These are phyloP conservation scores for Golubevia sp. DNA, from an alignment of 1,284 basidiomycete species.

Conservation along the genomic window DNA sequence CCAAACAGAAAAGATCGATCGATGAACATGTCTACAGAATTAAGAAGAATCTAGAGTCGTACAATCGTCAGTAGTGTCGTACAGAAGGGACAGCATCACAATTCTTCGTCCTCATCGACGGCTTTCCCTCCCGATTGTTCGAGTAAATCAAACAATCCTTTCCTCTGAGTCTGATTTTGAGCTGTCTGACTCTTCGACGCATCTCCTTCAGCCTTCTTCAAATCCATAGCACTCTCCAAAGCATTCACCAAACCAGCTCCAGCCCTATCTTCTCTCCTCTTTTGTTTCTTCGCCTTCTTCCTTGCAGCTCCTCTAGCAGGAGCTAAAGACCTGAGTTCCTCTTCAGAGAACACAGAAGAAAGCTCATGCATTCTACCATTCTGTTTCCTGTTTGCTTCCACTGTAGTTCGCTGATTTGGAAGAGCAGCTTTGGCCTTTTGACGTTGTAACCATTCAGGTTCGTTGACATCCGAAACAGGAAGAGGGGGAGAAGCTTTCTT, in stretches of 20 bases:
- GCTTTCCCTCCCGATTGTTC: too few relatives aligned
- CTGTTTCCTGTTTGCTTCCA: background rate
- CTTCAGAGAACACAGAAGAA: slow-evolving; percentile 15
- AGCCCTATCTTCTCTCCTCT: slow-evolving; percentile 20
- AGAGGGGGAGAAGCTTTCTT: background rate
- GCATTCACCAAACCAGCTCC: slow-evolving; percentile 23
- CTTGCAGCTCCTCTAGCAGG: slow-evolving; percentile 8
- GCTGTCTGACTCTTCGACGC: too few relatives aligned
- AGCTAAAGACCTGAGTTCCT: slow-evolving; percentile 22
- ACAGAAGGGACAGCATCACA: too few relatives aligned
- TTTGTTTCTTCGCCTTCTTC: slow-evolving; percentile 28
- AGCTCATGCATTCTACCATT: slow-evolving; percentile 19
- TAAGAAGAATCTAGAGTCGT: too few relatives aligned
- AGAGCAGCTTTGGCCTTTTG: slow-evolving; percentile 11
- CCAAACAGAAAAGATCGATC: too few relatives aligned
- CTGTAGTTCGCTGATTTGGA: background rate
- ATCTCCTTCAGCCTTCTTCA: too few relatives aligned
- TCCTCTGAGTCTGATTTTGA: too few relatives aligned
- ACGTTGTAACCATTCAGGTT: slow-evolving; percentile 14
- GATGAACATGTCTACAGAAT: too few relatives aligned
- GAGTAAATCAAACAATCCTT: too few relatives aligned
- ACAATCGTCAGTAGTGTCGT: too few relatives aligned
- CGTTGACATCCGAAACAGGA: slow-evolving; percentile 5
- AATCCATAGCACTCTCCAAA: slow-evolving; percentile 9
- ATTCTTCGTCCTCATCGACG: too few relatives aligned